phyloP scores from a whole-genome alignment of 2,329 filamentous ascomycete species.

The Fusarium virguliforme region DNA sequence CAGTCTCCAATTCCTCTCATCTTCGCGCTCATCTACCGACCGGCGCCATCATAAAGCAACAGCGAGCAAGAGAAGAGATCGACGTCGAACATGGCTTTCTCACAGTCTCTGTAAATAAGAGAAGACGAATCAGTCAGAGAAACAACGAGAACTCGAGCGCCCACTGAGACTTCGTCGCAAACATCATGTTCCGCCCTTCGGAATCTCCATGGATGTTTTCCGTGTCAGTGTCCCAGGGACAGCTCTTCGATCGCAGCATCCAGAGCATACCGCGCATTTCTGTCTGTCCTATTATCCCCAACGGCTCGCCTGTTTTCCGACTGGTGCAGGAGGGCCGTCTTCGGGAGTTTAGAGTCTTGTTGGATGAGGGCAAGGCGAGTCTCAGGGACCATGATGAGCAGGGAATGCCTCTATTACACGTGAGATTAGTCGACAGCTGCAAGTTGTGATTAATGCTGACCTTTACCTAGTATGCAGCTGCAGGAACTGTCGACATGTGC shows the following conservation, averaged over 20 bases:
- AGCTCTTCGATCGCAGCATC: constrained; percentile 35
- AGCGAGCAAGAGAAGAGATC: constrained; percentile 34
- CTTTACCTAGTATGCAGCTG: constrained; percentile 21
- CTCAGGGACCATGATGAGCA: constrained; percentile 35
- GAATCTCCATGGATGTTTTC: constrained; percentile 15
- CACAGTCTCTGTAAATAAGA: constrained; percentile 29
- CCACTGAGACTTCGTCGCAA: constrained; percentile 26
- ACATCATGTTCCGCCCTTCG: constrained; percentile 27
- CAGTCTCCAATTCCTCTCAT: constrained; percentile 7
- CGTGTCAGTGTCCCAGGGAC: constrained; percentile 31
- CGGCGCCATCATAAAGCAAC: constrained; percentile 32
- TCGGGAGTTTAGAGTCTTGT: not conserved
- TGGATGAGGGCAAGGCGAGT: constrained; percentile 24
- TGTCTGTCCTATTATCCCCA: constrained; percentile 24
- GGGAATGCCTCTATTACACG: constrained; percentile 31
- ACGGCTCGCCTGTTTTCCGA: constrained; percentile 14
- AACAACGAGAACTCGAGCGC: not conserved
- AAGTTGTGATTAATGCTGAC: not conserved
- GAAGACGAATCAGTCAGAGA: constrained; percentile 8
- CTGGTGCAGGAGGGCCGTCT: constrained; percentile 20
- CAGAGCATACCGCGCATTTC: constrained; percentile 38
- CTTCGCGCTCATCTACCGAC: constrained; percentile 11
- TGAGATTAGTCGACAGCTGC: not conserved
- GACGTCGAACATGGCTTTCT: constrained; percentile 17
- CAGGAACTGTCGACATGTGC: constrained; percentile 25